Evolutionary conservation across 345 rosid species (phyloP).

Genomic region (Xanthoceras sorbifolium): DNA sequence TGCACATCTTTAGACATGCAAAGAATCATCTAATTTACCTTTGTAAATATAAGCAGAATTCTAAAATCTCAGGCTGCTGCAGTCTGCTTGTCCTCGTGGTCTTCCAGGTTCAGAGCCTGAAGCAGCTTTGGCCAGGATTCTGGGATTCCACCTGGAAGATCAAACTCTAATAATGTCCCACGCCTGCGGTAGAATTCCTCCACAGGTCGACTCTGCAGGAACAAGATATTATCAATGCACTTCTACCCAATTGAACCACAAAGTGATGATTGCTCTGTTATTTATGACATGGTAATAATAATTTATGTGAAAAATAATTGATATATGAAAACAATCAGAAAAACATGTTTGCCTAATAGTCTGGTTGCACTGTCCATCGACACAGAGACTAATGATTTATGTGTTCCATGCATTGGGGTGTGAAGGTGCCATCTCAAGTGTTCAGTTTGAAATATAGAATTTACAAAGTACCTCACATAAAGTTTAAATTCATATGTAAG

Average conservation of each 20-base stretch:
- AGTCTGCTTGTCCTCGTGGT: constrained; percentile 54
- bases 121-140: constrained; percentile 97
- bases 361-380: neutral
- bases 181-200: constrained; percentile 82
- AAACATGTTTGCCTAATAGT: neutral
- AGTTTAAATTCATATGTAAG: neutral
- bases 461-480: neutral
- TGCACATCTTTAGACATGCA: constrained; percentile 39
- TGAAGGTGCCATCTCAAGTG: neutral
- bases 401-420: neutral
- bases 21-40: constrained; percentile 60
- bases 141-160: constrained; percentile 97
- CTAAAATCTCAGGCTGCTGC: constrained; percentile 55
- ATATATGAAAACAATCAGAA: neutral
- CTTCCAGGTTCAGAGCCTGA: constrained; percentile 76
- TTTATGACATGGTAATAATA: neutral
- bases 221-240: constrained; percentile 17
- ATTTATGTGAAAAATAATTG: neutral
- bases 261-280: neutral
- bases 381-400: neutral
- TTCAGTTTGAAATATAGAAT: neutral
- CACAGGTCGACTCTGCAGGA: constrained; percentile 78
- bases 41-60: constrained; percentile 18
- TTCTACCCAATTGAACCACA: neutral
- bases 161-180: constrained; percentile 80